Evolutionary conservation across 1,284 basidiomycete species (phyloP), one percentile per base, ranked within the genome.

Genomic region (Vanrija sp.): DNA sequence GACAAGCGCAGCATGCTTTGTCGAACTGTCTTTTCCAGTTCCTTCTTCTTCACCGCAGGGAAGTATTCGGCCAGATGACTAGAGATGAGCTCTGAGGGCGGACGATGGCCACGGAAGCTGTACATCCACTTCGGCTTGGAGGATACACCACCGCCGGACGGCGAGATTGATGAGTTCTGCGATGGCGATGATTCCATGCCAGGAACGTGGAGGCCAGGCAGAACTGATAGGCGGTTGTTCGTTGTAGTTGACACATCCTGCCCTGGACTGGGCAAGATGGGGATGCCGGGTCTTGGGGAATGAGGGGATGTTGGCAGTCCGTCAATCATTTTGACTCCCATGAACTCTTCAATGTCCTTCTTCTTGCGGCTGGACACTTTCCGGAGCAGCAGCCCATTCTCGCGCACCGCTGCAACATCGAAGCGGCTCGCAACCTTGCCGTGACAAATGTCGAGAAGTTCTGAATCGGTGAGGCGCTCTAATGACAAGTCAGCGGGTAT

Each of bases 41-140:
- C 87, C 71, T 87, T 91, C 77, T 88, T 91, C 77, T 96, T 90
- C 1, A 91, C 87, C 56, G 84, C 83, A 1, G 95, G 96, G 83
- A 99, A 99, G 79, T 89, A 99, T 56, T 97, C 94, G 19, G 88
- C 85, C 41, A 98, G 75, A 71, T 98, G 93, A n/a, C 83, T 95
- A 27, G 93, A 91, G 77, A 98, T 98, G 62, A 98, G 83, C 73
- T 98, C 95, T 70, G 87, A 91, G 0, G 96, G 93, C 1, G 96
- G 96, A 43, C 96, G 87, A 68, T 98, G 95, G 10, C 95, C 96
- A 66, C 97, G 95, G 81, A 98, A 99, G 80, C 94, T 95, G 75
- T 92, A 90, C 57, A 97, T 78, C 72, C 81, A 83, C 60, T 71
- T 73, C 23, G 71, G 64, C 16, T 64, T 64, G 23, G 58, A 65